Conservation (phyloP, 2,329 filamentous ascomycete genomes). For the Microascus cirrosus region DNA sequence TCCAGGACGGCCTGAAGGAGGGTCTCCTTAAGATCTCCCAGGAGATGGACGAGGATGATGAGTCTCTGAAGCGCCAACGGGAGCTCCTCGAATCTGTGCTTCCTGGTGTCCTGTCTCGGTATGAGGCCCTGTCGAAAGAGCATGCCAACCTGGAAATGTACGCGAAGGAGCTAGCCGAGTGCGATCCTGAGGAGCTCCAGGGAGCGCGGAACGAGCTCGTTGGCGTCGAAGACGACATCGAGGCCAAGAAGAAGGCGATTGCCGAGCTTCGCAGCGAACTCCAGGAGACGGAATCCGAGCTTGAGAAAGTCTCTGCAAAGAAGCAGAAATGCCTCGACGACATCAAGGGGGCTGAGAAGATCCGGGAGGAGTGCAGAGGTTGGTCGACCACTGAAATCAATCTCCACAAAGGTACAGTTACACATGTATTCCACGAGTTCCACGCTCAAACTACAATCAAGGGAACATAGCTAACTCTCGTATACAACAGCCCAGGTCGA, state of each 20-base stretch:
- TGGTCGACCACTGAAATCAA: slow-evolving; percentile 79
- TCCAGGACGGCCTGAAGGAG: slow-evolving; percentile 69
- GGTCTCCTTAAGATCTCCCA: slow-evolving; percentile 65
- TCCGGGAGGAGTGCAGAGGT: slow-evolving; percentile 79
- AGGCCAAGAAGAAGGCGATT: slow-evolving; percentile 57
- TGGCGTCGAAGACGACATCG: slow-evolving; percentile 55
- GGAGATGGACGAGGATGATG: slow-evolving; percentile 66
- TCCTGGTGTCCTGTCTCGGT: slow-evolving; percentile 50
- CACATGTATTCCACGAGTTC: not conserved
- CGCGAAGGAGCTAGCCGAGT: slow-evolving; percentile 66
- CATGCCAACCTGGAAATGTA: slow-evolving; percentile 56
- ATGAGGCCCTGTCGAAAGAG: slow-evolving; percentile 51
- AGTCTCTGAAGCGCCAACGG: slow-evolving; percentile 56
- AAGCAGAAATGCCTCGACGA: slow-evolving; percentile 62
- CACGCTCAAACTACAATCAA: not conserved
- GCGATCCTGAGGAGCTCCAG: slow-evolving; percentile 69
- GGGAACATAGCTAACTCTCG: not conserved
- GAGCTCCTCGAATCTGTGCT: slow-evolving; percentile 55
- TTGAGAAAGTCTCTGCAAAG: slow-evolving; percentile 50
- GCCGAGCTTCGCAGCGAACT: slow-evolving; percentile 56
- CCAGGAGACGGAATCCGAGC: slow-evolving; percentile 51
- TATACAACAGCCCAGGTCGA: slow-evolving; percentile 46
- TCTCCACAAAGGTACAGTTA: slow-evolving; percentile 57
- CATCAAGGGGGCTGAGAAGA: slow-evolving; percentile 70
- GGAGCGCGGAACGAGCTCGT: slow-evolving; percentile 59